Evolutionary conservation across 441 rosid genomes (phyloP).

Genomic region (Gossypium trilobum): DNA sequence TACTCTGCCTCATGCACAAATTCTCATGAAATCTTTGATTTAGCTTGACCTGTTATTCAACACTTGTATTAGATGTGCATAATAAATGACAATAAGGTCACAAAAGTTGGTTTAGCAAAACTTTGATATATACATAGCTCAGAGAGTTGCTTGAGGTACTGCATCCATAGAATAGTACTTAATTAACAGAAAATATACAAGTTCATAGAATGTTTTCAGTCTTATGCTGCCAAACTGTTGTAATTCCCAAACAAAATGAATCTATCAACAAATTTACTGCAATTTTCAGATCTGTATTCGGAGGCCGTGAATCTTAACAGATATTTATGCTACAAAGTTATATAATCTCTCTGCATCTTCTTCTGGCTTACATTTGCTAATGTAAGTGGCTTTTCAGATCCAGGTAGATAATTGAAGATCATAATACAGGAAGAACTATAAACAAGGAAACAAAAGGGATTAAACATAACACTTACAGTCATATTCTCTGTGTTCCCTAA

Average conservation of each 20-base stretch:
- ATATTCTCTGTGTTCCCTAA: conserved; percentile 95
- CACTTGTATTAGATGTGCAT: conserved; percentile 12
- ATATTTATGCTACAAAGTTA: background rate
- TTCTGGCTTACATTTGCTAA: conserved; percentile 3
- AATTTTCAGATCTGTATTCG: background rate
- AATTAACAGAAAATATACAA: background rate
- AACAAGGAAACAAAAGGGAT: background rate
- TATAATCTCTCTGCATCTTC: background rate
- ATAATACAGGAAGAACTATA: conserved; percentile 4
- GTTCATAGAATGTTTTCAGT: background rate
- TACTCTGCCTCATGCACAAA: conserved; percentile 87
- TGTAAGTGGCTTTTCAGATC: background rate
- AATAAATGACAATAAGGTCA: background rate
- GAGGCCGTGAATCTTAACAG: background rate
- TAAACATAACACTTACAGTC: conserved; percentile 54
- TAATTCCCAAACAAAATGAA: background rate
- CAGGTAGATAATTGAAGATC: conserved; percentile 8
- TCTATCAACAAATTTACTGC: background rate
- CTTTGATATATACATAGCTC: background rate
- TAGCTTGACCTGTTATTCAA: conserved; percentile 54
- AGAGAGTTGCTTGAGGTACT: background rate
- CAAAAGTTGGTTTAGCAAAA: background rate
- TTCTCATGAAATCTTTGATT: conserved; percentile 76
- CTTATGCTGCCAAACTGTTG: background rate
- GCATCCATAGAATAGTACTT: background rate